A percentile compares a stretch with the other conserved stretches of the same genome.
These are phyloP conservation scores for Glarea lozoyensis DNA, from an alignment of 495 filamentous ascomycete genomes.

Conservation along the genomic window DNA sequence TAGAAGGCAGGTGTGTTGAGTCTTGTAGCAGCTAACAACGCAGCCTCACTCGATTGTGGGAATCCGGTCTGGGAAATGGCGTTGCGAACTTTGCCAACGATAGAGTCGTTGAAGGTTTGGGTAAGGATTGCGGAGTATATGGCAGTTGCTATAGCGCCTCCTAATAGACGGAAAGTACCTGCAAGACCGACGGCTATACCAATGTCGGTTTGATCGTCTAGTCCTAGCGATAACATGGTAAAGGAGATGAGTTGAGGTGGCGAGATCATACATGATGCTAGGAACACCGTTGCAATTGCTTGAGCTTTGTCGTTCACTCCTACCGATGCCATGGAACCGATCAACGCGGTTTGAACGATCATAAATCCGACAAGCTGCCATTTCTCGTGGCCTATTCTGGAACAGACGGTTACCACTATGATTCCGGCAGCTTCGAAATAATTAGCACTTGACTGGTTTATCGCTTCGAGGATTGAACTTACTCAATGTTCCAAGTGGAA, in stretches of 20 bases:
- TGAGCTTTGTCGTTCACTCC: background rate
- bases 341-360: background rate
- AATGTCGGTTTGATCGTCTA: constrained; percentile 2
- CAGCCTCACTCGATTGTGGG: background rate
- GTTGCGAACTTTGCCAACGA: background rate
- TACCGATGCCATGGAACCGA: background rate
- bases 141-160: constrained; percentile 17
- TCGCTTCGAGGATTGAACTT: too few relatives aligned
- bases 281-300: background rate
- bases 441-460: too few relatives aligned
- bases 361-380: background rate
- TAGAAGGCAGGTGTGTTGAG: background rate
- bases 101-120: background rate
- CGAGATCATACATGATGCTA: background rate
- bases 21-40: background rate
- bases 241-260: background rate
- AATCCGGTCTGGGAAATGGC: background rate
- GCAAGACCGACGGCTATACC: constrained; percentile 8
- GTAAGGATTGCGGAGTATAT: constrained; percentile 31
- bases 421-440: too few relatives aligned
- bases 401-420: background rate
- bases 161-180: constrained; percentile 5
- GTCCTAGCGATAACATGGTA: background rate
- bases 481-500: too few relatives aligned
- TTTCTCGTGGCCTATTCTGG: background rate